Base-by-base conservation (phyloP, 495 filamentous ascomycete species). In the Penicillium steckii region DNA sequence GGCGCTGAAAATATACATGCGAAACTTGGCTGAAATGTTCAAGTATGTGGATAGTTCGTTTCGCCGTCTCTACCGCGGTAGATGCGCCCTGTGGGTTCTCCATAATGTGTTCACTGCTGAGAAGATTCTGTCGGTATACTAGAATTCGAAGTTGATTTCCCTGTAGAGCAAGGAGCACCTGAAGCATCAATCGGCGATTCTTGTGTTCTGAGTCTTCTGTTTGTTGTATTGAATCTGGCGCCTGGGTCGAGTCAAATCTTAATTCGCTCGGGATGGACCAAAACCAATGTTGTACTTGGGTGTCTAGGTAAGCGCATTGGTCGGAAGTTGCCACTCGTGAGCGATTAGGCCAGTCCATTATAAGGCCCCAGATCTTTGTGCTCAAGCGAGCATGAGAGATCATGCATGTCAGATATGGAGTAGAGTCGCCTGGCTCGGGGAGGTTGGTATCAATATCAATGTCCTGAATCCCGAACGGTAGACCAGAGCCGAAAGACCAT, bases 61-160 rank as follows among this genome's bases (percentile, higher is more conserved):
- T 89, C 8, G 89, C 87, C 1, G 89, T 79, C 38, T 86, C 82
- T 18, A 92, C 86, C 1, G 82, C 89, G 7, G 72, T 84, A 32
- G 83, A 76, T 0, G 88, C 88, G 18, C 83, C 80, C 0, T 69
- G 48, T 33, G 82, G 67, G 63, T 91, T 84, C 26, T 83, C 79
- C 59, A 81, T 77, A 59, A 93, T 93, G 55, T 80, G 86, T 19
- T 81, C 82, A 1, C 79, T 82, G 29, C 79, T 85, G 59, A 91
- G 83, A 1, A 93, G 75, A 29, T 91, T 84, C 4, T 89, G 88
- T 0, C 88, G 86, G 65, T 90, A 88, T 12, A 93, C 83, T 55
- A 88, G 79, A 44, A 89, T 91, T 2, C 89, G 87, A 55, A 92
- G 83, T 64, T 91, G 89, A 53, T 92, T 93, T 22, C 86, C 77